phyloP scores from a whole-genome alignment of 129 eudicot genomes.

The Glebionis coronaria region DNA sequence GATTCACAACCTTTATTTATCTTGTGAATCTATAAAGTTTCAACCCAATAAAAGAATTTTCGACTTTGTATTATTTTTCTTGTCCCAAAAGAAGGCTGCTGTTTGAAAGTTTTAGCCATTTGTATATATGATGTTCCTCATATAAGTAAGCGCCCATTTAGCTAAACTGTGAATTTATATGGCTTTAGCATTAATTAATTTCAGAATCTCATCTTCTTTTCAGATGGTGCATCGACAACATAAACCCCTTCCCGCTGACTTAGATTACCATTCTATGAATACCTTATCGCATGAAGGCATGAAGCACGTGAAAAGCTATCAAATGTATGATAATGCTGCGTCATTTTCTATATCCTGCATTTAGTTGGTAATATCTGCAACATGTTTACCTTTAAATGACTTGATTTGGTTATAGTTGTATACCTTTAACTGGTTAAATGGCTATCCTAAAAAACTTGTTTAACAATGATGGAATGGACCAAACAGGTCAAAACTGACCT shows the following conservation, averaged over 20 bases:
- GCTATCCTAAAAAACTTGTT: no score
- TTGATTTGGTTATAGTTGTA: neutral
- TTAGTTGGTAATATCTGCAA: neutral
- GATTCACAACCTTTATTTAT: neutral
- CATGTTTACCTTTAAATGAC: neutral
- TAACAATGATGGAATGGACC: no score
- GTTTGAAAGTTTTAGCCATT: neutral
- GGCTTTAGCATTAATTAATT: neutral
- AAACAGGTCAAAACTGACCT: no score
- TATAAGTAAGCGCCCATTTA: neutral
- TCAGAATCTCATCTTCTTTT: slow-evolving; percentile 11
- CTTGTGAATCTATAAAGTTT: neutral
- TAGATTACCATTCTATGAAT: slow-evolving; percentile 74
- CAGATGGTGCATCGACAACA: slow-evolving; percentile 94
- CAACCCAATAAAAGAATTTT: neutral
- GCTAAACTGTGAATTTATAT: neutral
- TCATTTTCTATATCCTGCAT: neutral
- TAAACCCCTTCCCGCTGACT: slow-evolving; percentile 73
- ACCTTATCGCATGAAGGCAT: slow-evolving; percentile 70
- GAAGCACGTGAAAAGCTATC: slow-evolving; percentile 98
- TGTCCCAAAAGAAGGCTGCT: neutral
- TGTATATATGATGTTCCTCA: neutral
- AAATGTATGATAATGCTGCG: slow-evolving; percentile 46
- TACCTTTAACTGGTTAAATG: no score
- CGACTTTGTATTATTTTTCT: neutral